Evolutionary conservation across 352 stramenopile species (phyloP), one percentile per base, ranked within the genome.

Genomic region (Phytophthora palmivora): DNA sequence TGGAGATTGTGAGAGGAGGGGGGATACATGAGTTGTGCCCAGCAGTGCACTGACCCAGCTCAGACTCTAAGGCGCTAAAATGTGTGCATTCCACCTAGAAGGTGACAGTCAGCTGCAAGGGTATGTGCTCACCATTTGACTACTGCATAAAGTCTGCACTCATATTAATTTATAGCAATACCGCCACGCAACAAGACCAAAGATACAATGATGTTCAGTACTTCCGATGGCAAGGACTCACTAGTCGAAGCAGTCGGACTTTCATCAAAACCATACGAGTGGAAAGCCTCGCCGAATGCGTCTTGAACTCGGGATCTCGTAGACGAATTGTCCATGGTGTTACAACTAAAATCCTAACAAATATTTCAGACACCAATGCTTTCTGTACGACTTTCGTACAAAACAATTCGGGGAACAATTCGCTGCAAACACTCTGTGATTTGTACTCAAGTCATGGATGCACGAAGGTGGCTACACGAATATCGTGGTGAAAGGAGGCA

Each of bases 341-440:
- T 28, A 28, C 24, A 6, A 28, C 24, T 28, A 6, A 3, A 28
- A 28, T n/a, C n/a, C n/a, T n/a, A 28, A 28, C 24, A 28, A 28
- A 28, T 28, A 6, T 28, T 28, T 28, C 24, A 28, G 24, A 28
- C 3, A 6, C 24, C 24, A 28, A 28, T 28, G 6, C 6, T 28
- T 6, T 28, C 24, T 28, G n/a, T 28, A 28, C 6, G 24, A 28
- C 3, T 28, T 28, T 28, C 24, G 24, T 51, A 8, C 8, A 24
- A 50, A 58, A 41, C 4, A 34, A 12, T 50, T 50, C 38, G 51
- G 16, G 12, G 26, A 42, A 34, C 51, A 34, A 12, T n/a, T 58
- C 28, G 0, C 4, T 42, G 51, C 41, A 43, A 58, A 11, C 37
- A 47, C 26, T 26, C 15, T 26, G 14, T 12, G 26, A 51, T 60